Base-by-base conservation (phyloP, 1,284 basidiomycete genomes). In the Ustilago tritici region DNA sequence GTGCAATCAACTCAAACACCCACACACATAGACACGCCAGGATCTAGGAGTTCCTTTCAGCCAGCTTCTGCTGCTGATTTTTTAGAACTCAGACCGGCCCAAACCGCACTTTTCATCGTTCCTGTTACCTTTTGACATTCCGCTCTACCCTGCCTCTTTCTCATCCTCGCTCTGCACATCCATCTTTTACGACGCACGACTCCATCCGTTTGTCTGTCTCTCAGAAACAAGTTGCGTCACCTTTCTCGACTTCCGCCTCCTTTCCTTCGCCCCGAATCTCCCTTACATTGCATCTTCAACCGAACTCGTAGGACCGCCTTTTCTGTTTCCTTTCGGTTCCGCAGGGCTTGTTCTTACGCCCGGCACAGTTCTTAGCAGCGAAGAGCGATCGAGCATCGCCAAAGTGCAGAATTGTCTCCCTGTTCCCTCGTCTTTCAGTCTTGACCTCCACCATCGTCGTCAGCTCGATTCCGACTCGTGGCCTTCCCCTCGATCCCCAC, bases 51-150 rank as follows among this genome's bases (percentile, higher is more conserved):
- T 55, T 43, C 58, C 65, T 67, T 56, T 36, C 65, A 56, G 40
- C 54, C 12, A 23, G 23, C 36, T n/a, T 50, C 28, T 50, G 49
- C 14, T 50, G 23, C 23, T 40, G 35, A 32, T 32, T 46, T 46
- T 57, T 54, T 64, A 35, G 40, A 66, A 66, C 58, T 56, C 58
- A 66, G 65, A 47, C 54, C 6, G 46, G 43, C 17, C 56, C 35
- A 15, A 54, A 57, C 9, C 46, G 23, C n/a, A 49, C 46, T 28
- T 19, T 19, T 49, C 23, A 28, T 49, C 19, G 47, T 49, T 12
- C 14, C 8, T 17, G 34, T 19, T 7, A 32, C 32, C 40, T 52
- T 32, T 57, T 36, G 64, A 60, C 56, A 50, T 50, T 50, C 49
- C 49, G 49, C 43, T 28, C 23, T 28, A 40, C 38, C 38, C 38